Percentiles rank a stretch among this genome's conserved stretches.
phyloP scores from a whole-genome alignment of 2,329 filamentous ascomycete species.

The Cladosporium oxysporum region DNA sequence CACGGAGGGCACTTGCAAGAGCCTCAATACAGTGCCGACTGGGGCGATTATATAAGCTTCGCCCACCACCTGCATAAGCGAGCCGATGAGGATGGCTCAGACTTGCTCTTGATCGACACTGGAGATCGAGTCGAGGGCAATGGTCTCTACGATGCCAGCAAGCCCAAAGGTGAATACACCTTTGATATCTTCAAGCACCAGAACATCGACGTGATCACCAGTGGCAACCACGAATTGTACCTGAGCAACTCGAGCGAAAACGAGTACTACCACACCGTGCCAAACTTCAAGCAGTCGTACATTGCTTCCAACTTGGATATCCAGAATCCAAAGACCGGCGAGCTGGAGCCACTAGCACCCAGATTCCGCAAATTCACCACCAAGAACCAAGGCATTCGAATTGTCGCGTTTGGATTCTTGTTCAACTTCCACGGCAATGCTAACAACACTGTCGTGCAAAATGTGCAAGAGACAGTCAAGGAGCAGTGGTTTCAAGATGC shows the following conservation, averaged over 20 bases:
- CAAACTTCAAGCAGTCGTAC: conserved; percentile 78
- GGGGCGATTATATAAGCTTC: conserved; percentile 97
- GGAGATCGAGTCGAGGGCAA: conserved; percentile 94
- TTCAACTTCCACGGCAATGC: conserved; percentile 91
- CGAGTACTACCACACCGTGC: conserved; percentile 78
- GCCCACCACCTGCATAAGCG: conserved; percentile 75
- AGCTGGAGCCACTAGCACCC: conserved; percentile 73
- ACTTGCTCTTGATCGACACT: conserved; percentile 92
- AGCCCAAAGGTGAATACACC: conserved; percentile 83
- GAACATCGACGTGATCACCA: conserved; percentile 78
- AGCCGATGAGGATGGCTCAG: conserved; percentile 75
- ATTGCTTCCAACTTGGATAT: conserved; percentile 94
- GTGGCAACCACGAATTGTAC: conserved; percentile 96
- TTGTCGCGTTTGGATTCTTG: conserved; percentile 89
- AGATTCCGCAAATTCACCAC: conserved; percentile 89
- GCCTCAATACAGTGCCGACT: conserved; percentile 90
- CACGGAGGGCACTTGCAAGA: conserved; percentile 90
- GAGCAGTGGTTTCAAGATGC: conserved; percentile 87
- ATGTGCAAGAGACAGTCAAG: conserved; percentile 76
- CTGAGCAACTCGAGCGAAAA: conserved; percentile 72
- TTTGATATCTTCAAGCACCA: conserved; percentile 86
- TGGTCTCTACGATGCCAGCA: conserved; percentile 86
- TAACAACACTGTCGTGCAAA: conserved; percentile 84
- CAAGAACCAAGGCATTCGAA: conserved; percentile 78
- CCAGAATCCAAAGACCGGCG: conserved; percentile 68